phyloP scores from a whole-genome alignment of 2,329 filamentous ascomycete genomes.

The Emydomyces testavorans region DNA sequence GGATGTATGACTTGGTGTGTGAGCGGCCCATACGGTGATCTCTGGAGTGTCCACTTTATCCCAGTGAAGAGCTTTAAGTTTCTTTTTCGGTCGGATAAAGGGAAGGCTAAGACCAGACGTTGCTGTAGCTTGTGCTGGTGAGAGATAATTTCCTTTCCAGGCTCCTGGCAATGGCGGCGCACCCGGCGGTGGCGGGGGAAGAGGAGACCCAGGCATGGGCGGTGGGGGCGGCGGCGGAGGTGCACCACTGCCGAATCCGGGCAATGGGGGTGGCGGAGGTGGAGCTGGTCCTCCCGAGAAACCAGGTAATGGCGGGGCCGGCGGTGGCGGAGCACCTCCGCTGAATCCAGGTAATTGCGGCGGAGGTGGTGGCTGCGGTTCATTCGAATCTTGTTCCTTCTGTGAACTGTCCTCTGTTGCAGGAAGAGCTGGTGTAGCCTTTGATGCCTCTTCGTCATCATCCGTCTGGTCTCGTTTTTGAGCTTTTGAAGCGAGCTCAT shows the following conservation, averaged over 20 bases:
- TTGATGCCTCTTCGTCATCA: slow-evolving; percentile 43
- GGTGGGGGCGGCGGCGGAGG: slow-evolving; percentile 31
- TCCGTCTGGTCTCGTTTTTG: slow-evolving; percentile 62
- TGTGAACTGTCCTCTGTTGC: slow-evolving; percentile 9
- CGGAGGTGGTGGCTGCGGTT: slow-evolving; percentile 39
- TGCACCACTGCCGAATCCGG: slow-evolving; percentile 34
- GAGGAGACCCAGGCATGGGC: slow-evolving; percentile 27
- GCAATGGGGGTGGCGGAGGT: slow-evolving; percentile 39
- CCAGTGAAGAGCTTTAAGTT: slow-evolving; percentile 98
- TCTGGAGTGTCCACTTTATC: slow-evolving; percentile 92
- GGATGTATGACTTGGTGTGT: slow-evolving; percentile 72
- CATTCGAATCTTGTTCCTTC: slow-evolving; percentile 21
- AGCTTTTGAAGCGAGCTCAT: slow-evolving; percentile 64
- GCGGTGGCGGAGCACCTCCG: slow-evolving; percentile 33
- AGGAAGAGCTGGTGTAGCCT: neutral
- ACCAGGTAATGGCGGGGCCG: slow-evolving; percentile 27
- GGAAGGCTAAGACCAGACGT: slow-evolving; percentile 56
- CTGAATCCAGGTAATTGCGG: slow-evolving; percentile 35
- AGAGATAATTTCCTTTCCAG: slow-evolving; percentile 60
- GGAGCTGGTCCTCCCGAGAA: slow-evolving; percentile 38
- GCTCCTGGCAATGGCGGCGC: slow-evolving; percentile 35
- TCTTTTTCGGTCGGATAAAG: slow-evolving; percentile 89
- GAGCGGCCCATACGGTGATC: slow-evolving; percentile 83
- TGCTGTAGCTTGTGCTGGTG: slow-evolving; percentile 47
- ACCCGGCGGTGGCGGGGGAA: slow-evolving; percentile 38